Evolutionary conservation across 179 eudicot genomes (phyloP), one percentile per base, ranked within the genome.

Genomic region (Spergularia azorica): DNA sequence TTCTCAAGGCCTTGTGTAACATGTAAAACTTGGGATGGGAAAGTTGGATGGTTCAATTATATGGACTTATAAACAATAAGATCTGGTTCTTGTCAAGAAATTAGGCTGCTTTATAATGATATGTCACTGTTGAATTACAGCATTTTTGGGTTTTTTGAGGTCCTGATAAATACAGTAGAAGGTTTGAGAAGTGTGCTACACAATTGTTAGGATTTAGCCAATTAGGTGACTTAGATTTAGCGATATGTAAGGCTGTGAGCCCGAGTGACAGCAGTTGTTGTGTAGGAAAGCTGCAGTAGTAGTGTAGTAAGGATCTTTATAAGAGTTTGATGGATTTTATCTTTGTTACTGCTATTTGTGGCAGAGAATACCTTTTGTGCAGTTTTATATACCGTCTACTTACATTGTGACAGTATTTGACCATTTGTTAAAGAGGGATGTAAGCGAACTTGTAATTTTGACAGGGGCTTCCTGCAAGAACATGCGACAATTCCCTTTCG

Each of bases 401-500:
- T 67, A 26, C 41, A 41, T 10, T 18, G 5, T 55, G 48, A 64
- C 32, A 57, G 5, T 13, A 13, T 11, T 16, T 16, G 70, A 39
- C 32, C 32, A 26, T 26, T 26, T 26, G 32, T 26, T 63, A n/a
- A 13, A 67, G 26, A 18, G 48, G 70, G 39, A 60, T 50, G 60
- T 65, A 80, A 26, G 63, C 64, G 72, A 72, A 60, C 32, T 26
- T 26, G 36, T 75, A 38, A 50, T 83, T 15, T 80, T 75, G 70
- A 72, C 84, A 88, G 93, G 91, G 78, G 51, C 73, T 83, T 81
- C 87, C 88, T 84, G 84, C 82, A 59, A 84, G 88, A 80, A 79
- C 92, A 59, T 80, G 79, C 70, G 92, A 84, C 80, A 89, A 26
- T 26, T 26, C 90, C 71, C 73, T 82, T 38, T 87, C 89, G 68